Percentiles rank a stretch among this genome's conserved stretches.
Conservation (phyloP, 2,329 filamentous ascomycete species). For the Colletotrichum gigasporum region DNA sequence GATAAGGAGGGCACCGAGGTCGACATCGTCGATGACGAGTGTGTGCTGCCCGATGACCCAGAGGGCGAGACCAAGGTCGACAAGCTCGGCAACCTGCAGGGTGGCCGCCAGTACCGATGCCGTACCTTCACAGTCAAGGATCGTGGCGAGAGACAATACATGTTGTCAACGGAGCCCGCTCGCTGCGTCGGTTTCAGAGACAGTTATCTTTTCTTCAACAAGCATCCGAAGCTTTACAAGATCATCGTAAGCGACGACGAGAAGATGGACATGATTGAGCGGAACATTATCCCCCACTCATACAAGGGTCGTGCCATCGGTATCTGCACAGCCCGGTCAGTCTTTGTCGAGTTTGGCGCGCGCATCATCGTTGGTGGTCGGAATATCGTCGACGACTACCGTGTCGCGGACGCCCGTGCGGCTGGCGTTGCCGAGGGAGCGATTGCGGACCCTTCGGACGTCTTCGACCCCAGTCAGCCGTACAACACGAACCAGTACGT, state of each 20-base stretch:
- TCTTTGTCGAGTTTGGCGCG: slow-evolving; percentile 96
- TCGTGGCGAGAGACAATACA: slow-evolving; percentile 88
- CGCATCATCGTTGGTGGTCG: slow-evolving; percentile 92
- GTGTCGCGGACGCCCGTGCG: slow-evolving; percentile 77
- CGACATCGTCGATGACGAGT: slow-evolving; percentile 91
- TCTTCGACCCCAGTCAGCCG: slow-evolving; percentile 78
- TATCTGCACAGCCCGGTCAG: slow-evolving; percentile 93
- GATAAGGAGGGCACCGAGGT: slow-evolving; percentile 95
- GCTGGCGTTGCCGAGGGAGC: slow-evolving; percentile 88
- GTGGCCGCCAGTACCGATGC: slow-evolving; percentile 90
- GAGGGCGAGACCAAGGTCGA: slow-evolving; percentile 95
- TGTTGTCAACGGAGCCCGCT: slow-evolving; percentile 97
- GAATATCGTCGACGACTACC: slow-evolving; percentile 89
- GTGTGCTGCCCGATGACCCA: slow-evolving; percentile 84
- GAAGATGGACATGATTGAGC: slow-evolving; percentile 94
- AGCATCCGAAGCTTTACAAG: slow-evolving; percentile 95
- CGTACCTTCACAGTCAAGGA: slow-evolving; percentile 92
- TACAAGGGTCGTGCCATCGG: slow-evolving; percentile 99
- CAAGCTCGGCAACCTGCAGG: slow-evolving; percentile 83
- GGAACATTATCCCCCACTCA: slow-evolving; percentile 94
- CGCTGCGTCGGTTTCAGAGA: slow-evolving; percentile 97
- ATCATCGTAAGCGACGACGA: slow-evolving; percentile 98
- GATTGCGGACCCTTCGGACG: slow-evolving; percentile 89
- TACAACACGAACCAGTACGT: slow-evolving; percentile 99
- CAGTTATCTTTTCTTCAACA: slow-evolving; percentile 98